Evolutionary conservation across 768 basidiomycete genomes (phyloP).

Genomic region (Suillus fuscotomentosus): DNA sequence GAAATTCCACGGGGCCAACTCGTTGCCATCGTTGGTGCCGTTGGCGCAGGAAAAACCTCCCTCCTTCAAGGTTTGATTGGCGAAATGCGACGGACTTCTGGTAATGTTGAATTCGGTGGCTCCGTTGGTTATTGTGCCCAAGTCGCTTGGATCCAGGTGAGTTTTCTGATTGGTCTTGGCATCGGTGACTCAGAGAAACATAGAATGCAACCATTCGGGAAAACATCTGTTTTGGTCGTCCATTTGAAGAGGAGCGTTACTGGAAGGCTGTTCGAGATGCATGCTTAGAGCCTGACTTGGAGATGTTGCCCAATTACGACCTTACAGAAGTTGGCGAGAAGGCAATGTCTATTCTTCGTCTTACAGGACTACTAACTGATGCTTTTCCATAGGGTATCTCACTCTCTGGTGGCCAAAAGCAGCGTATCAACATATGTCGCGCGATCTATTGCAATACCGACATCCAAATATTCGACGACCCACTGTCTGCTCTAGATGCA

Average conservation of each 20-base stretch:
- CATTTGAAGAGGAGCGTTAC: conserved; percentile 78
- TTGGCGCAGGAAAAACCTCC: conserved; percentile 55
- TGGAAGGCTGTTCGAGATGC: conserved; percentile 79
- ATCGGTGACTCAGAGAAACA: not conserved
- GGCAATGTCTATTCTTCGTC: conserved; percentile 20
- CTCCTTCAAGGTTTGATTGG: conserved; percentile 75
- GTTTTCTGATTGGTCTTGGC: conserved; percentile 4
- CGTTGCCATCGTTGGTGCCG: conserved; percentile 81
- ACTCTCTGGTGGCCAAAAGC: conserved; percentile 79
- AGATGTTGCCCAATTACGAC: conserved; percentile 75
- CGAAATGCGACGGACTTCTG: conserved; percentile 75
- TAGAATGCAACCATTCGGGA: conserved; percentile 85
- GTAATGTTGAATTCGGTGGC: conserved; percentile 71
- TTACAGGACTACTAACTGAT: conserved; percentile 1
- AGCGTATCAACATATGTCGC: conserved; percentile 83
- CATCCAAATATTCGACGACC: conserved; percentile 84
- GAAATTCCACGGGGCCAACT: conserved; percentile 73
- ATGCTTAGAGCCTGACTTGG: conserved; percentile 78
- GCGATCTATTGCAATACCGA: conserved; percentile 85
- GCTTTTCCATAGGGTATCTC: conserved; percentile 64
- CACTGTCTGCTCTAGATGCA: conserved; percentile 88
- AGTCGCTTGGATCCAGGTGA: conserved; percentile 85
- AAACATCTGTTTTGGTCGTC: conserved; percentile 85
- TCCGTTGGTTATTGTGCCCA: conserved; percentile 83
- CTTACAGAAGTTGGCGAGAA: conserved; percentile 83